Evolutionary conservation across 2,329 filamentous ascomycete genomes (phyloP).

Genomic region (Fusarium verrucosum): DNA sequence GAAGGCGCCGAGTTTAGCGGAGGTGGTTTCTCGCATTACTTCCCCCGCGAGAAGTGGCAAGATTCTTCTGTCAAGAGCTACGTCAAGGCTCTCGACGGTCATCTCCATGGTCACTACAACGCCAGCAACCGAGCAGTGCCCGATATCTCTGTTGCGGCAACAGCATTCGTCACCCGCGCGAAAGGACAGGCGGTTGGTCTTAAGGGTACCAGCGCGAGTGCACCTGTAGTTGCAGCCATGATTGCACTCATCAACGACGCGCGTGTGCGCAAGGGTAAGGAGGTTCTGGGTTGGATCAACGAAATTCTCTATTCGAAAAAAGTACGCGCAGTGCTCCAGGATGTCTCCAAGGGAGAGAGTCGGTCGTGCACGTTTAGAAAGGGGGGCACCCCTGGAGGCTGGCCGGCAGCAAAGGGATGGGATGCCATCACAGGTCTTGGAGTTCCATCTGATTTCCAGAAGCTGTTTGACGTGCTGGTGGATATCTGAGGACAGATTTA

Average conservation of each 20-base stretch:
- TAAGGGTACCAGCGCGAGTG: constrained; percentile 61
- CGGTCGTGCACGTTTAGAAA: constrained; percentile 52
- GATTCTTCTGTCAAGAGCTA: constrained; percentile 53
- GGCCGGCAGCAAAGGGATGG: constrained; percentile 57
- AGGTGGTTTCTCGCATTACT: constrained; percentile 64
- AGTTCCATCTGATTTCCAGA: constrained; percentile 55
- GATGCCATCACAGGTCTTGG: constrained; percentile 63
- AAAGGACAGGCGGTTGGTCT: constrained; percentile 44
- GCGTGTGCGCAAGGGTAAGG: constrained; percentile 59
- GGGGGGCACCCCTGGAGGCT: constrained; percentile 51
- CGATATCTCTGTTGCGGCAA: constrained; percentile 65
- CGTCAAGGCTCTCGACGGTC: constrained; percentile 51
- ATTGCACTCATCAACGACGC: constrained; percentile 65
- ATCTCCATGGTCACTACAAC: constrained; percentile 58
- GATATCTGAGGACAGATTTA: constrained; percentile 13
- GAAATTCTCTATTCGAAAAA: constrained; percentile 55
- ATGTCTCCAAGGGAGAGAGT: constrained; percentile 55
- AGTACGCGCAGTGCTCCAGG: constrained; percentile 52
- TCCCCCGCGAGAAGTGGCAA: constrained; percentile 58
- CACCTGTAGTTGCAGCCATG: constrained; percentile 64
- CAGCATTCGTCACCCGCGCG: constrained; percentile 58
- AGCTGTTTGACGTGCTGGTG: constrained; percentile 49
- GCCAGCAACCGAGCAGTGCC: constrained; percentile 58
- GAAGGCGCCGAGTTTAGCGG: constrained; percentile 57
- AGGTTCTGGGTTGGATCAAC: constrained; percentile 64